These are phyloP conservation scores for Starmerella vitae DNA, from an alignment of 805 yeast species.

Conservation along the genomic window DNA sequence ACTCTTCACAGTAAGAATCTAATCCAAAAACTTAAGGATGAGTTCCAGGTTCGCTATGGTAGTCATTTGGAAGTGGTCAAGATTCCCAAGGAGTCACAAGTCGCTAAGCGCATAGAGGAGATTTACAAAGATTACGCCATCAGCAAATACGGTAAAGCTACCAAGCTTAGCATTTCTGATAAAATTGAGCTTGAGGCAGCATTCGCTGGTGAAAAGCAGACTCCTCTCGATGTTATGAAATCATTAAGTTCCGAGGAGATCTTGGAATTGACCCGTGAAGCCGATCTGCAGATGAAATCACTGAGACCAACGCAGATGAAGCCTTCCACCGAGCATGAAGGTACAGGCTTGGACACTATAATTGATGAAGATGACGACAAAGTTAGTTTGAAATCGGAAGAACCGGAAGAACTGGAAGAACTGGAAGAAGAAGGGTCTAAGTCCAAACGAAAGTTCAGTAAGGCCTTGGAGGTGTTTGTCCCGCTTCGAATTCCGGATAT, in stretches of 20 bases:
- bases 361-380: constrained; percentile 11
- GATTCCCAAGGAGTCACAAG: constrained; percentile 39
- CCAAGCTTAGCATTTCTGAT: constrained; percentile 44
- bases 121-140: constrained; percentile 38
- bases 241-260: constrained; percentile 21
- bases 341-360: constrained; percentile 24
- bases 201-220: constrained; percentile 40
- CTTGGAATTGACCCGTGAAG: constrained; percentile 26
- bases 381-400: background rate
- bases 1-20: constrained; percentile 61
- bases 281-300: constrained; percentile 4
- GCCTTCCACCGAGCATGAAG: constrained; percentile 26
- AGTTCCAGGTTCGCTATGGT: constrained; percentile 67
- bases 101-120: constrained; percentile 38
- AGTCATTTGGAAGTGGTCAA: constrained; percentile 50
- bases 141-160: constrained; percentile 24
- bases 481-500: constrained; percentile 60
- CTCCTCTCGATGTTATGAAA: constrained; percentile 49
- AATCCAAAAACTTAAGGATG: constrained; percentile 54
- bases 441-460: constrained; percentile 11
- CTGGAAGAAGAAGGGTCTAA: constrained; percentile 25
- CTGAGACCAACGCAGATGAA: background rate
- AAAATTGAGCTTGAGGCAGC: constrained; percentile 59
- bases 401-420: constrained; percentile 19
- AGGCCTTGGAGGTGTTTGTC: constrained; percentile 36